Evolutionary conservation across 192 early-diverging fungal genomes (phyloP), one percentile per base, ranked within the genome.

Genomic region (Umbelopsis sp.): DNA sequence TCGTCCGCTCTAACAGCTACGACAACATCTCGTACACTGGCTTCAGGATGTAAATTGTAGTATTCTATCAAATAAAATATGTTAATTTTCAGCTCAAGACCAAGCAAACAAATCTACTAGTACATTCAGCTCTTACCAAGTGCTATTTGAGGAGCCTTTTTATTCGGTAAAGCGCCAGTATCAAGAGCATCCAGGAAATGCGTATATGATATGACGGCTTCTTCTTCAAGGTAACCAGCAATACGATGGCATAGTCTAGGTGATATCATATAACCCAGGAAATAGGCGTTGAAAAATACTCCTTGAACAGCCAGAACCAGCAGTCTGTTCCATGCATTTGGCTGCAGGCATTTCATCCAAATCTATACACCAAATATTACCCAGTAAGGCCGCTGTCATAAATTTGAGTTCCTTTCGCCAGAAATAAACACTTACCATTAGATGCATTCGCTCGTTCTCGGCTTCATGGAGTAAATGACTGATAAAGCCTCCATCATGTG

Each of bases 401-500:
- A 12, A 2, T 25, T 25, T 89, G 14, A 82, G 81, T 32, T 68
- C 50, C 8, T 45, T 45, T 66, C 36, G 65, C 43, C 6, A 5
- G 22, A 69, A 22, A n/a, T 11, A 20, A 41, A 10, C 4, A 12
- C 36, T 49, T 56, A 65, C 29, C 69, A 72, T 71, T 21, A 72
- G 68, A 70, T 73, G 69, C 85, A 90, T 89, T 26, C 91, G 76
- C 77, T 96, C 95, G 80, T 96, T 96, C 75, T 98, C 94, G 9
- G 96, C 95, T 79, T 98, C 94, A 69, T 95, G 93, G 45, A 97
- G 81, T 49, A 98, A 74, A 66, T 95, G 94, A 17, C 84, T 83
- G 80, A 98, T 95, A 92, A 94, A 97, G 21, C 96, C 95, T 51
- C 93, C 86, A 79, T 98, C 96, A 71, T 94, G 90, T 5, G 83